These are phyloP conservation scores for Aquilaria agallochum DNA, from an alignment of 441 rosid species.

Conservation along the genomic window DNA sequence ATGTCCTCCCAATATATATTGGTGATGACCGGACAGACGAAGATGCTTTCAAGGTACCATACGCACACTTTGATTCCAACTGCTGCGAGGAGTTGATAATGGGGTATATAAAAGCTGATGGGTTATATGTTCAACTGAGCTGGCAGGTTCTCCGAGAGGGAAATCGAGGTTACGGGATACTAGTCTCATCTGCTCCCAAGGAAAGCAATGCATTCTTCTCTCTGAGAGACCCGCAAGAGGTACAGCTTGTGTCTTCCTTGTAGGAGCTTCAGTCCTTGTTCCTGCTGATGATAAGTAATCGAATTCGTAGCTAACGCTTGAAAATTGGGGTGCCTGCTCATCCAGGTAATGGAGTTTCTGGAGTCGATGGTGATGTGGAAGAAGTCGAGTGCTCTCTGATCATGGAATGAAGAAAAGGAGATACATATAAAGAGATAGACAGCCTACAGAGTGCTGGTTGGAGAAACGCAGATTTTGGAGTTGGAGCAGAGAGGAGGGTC, in stretches of 20 bases:
- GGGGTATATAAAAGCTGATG: background rate
- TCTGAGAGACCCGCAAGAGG: slow-evolving; percentile 87
- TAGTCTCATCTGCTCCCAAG: slow-evolving; percentile 82
- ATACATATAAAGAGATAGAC: slow-evolving; percentile 11
- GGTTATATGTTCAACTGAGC: too few species aligned
- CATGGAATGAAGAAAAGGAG: slow-evolving; percentile 9
- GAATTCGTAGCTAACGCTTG: background rate
- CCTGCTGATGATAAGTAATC: too few species aligned
- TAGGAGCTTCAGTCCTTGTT: background rate
- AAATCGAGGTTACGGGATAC: slow-evolving; percentile 71
- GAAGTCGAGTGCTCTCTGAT: slow-evolving; percentile 47
- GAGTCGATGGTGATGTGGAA: slow-evolving; percentile 67
- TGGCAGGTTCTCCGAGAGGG: slow-evolving; percentile 73
- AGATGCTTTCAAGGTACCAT: slow-evolving; percentile 86
- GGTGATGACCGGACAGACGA: slow-evolving; percentile 98
- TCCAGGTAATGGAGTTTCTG: slow-evolving; percentile 91
- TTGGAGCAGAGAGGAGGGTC: too few species aligned
- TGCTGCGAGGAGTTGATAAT: background rate
- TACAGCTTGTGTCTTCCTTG: slow-evolving; percentile 11
- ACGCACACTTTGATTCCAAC: background rate
- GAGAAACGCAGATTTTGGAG: too few species aligned
- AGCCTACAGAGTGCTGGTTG: too few species aligned
- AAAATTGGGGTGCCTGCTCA: background rate
- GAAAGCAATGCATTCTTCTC: slow-evolving; percentile 86
- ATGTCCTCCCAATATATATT: slow-evolving; percentile 90